A percentile compares a stretch with the other conserved stretches of the same genome.
Evolutionary conservation across 495 filamentous ascomycete genomes (phyloP).

Genomic region (Opeltia flavorubescens): DNA sequence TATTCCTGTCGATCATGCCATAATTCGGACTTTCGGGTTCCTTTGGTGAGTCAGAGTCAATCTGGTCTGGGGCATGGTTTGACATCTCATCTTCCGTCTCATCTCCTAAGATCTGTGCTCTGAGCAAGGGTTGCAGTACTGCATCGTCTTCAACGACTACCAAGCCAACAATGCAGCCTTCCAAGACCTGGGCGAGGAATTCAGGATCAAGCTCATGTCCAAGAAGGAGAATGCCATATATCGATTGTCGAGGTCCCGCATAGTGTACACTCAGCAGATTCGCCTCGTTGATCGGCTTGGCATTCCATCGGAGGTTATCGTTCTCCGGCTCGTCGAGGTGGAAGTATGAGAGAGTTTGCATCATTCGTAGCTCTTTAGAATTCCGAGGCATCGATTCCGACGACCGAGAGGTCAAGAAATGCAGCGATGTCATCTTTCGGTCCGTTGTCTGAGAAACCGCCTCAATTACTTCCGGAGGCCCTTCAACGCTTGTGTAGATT

Average conservation of each 20-base stretch:
- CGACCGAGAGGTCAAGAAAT: constrained; percentile 39
- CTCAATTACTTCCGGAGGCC: constrained; percentile 49
- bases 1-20: too few relatives aligned
- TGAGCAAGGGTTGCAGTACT: not conserved
- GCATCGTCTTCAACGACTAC: constrained; percentile 34
- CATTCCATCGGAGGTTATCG: constrained; percentile 31
- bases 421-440: constrained; percentile 24
- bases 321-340: constrained; percentile 31
- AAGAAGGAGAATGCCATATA: constrained; percentile 38
- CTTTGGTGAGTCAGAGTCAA: not conserved
- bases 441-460: constrained; percentile 30
- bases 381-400: constrained; percentile 50
- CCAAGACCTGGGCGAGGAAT: constrained; percentile 35
- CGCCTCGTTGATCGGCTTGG: constrained; percentile 29
- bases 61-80: not conserved
- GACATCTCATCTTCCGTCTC: not conserved
- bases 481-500: constrained; percentile 61
- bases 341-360: constrained; percentile 76
- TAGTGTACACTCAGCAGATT: constrained; percentile 44
- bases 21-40: not conserved
- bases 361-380: constrained; percentile 53
- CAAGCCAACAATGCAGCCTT: constrained; percentile 44
- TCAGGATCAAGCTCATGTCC: constrained; percentile 33
- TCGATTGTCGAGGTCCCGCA: constrained; percentile 32
- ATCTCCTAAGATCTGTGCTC: not conserved